A percentile compares a stretch with the other conserved stretches of the same genome.
Evolutionary conservation across 371 early-diverging fungal genomes (phyloP).

Genomic region (Globomyces sp.): DNA sequence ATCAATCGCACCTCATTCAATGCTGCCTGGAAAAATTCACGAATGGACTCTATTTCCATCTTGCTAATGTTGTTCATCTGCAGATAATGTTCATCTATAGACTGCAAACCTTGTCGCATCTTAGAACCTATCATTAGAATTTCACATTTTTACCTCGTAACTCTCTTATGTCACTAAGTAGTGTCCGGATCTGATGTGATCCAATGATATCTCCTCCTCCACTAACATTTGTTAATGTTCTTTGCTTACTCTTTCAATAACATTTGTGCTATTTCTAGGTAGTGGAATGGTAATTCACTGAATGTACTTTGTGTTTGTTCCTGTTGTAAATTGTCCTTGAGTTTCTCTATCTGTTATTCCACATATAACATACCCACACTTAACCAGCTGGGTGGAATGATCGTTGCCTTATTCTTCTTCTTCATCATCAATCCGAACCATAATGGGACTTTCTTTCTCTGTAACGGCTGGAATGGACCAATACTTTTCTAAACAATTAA

Average conservation of each 20-base stretch:
- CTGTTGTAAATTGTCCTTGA: constrained; percentile 54
- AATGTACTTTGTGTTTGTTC: constrained; percentile 63
- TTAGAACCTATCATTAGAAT: constrained; percentile 60
- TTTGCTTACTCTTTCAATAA: constrained; percentile 64
- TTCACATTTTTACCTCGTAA: constrained; percentile 48
- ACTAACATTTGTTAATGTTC: neutral
- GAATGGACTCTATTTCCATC: constrained; percentile 3
- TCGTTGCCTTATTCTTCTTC: constrained; percentile 71
- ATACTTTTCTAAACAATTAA: neutral
- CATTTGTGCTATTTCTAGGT: constrained; percentile 76
- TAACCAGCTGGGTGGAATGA: constrained; percentile 86
- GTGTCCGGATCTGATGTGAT: constrained; percentile 61
- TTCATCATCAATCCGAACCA: constrained; percentile 89
- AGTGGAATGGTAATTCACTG: constrained; percentile 72
- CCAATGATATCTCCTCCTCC: constrained; percentile 9
- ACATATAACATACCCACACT: constrained; percentile 45
- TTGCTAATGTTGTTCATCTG: constrained; percentile 3
- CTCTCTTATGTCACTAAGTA: constrained; percentile 83
- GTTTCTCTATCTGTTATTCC: constrained; percentile 39
- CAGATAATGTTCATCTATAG: constrained; percentile 14
- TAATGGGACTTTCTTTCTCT: constrained; percentile 68
- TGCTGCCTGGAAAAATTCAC: neutral
- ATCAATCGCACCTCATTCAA: constrained; percentile 1
- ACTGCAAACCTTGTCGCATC: constrained; percentile 67
- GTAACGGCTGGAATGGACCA: constrained; percentile 78